Base-by-base conservation (phyloP, 2,329 filamentous ascomycete genomes). In the Cytospora schulzeri region DNA sequence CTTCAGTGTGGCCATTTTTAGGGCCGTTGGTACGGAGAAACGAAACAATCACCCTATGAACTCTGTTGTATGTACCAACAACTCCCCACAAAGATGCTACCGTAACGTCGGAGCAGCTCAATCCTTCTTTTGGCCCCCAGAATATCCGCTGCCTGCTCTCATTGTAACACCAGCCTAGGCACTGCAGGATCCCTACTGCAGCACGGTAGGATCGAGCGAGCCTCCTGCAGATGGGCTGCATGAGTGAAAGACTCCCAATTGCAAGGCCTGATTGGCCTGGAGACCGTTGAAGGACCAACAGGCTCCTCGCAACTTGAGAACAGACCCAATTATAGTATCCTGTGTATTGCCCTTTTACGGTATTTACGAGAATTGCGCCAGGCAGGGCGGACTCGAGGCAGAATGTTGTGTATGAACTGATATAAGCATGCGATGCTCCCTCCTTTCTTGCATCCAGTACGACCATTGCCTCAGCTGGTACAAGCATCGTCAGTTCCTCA, bases 151-250 rank as follows among this genome's bases (percentile, higher is more conserved):
- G 52, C 28, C 17, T 31, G 15, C 26, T 31, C 35, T 31, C 35
- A 38, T n/a, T 26, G 45, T 38, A 29, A 24, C 35, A 9, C 60
- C 19, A 31, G 12, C 29, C 29, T 7, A 15, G 33, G 19, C 31
- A 60, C 53, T 65, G 61, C 61, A 66, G 64, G 57, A 58, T 48
- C 12, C 52, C 53, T 35, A 41, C 38, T 60, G 51, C 51, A 55
- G 51, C 51, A 17, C 29, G 19, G 33, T 33, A 61, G 59, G 53
- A 48, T 61, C 51, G 51, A 48, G 59, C 51, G 51, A 61, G 35
- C 26, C 33, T 38, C 52, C 9, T 56, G 29, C 26, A 33, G 57
- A 38, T 53, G 26, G 33, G 17, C 55, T 57, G 54, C 54, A 57
- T 48, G 38, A 29, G 24, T 4, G 24, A 29, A n/a, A 3, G 9